phyloP scores from a whole-genome alignment of 2,329 filamentous ascomycete species.

The Canariomyces notabilis region DNA sequence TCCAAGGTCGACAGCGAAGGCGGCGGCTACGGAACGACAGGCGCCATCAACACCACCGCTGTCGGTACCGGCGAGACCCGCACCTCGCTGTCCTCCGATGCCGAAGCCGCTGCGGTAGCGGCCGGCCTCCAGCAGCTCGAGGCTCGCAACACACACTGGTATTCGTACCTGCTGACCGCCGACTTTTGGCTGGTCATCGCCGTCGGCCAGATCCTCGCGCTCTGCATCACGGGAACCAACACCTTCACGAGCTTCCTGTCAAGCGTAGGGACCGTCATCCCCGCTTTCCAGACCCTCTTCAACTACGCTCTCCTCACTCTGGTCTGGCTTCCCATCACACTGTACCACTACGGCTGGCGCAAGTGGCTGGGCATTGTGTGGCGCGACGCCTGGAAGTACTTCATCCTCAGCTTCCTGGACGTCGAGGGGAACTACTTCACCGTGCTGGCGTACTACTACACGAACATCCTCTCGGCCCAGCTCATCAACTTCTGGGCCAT shows the following conservation, averaged over 20 bases:
- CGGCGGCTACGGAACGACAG: slow-evolving; percentile 22
- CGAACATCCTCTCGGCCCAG: slow-evolving; percentile 87
- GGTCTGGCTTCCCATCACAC: slow-evolving; percentile 74
- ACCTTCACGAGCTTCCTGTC: slow-evolving; percentile 78
- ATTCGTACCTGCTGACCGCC: slow-evolving; percentile 71
- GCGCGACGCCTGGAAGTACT: slow-evolving; percentile 85
- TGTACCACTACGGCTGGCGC: slow-evolving; percentile 73
- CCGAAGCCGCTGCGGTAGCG: slow-evolving; percentile 15
- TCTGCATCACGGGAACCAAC: slow-evolving; percentile 90
- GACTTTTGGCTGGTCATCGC: slow-evolving; percentile 84
- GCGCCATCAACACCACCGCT: slow-evolving; percentile 20
- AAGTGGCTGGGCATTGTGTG: slow-evolving; percentile 60
- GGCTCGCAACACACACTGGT: slow-evolving; percentile 52
- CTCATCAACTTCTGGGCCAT: slow-evolving; percentile 99
- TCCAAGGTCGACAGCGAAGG: slow-evolving; percentile 29
- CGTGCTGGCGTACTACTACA: slow-evolving; percentile 87
- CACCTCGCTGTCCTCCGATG: slow-evolving; percentile 2
- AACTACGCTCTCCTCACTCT: slow-evolving; percentile 82
- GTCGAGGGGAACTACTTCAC: slow-evolving; percentile 98
- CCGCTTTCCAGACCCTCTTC: slow-evolving; percentile 93
- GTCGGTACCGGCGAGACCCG: slow-evolving; percentile 1
- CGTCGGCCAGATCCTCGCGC: slow-evolving; percentile 76
- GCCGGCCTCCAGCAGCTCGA: slow-evolving; percentile 40
- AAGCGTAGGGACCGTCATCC: slow-evolving; percentile 66
- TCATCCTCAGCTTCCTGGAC: slow-evolving; percentile 88